Base-by-base conservation (phyloP, 257 asterid genomes). In the Ajuga chamaepitys region DNA sequence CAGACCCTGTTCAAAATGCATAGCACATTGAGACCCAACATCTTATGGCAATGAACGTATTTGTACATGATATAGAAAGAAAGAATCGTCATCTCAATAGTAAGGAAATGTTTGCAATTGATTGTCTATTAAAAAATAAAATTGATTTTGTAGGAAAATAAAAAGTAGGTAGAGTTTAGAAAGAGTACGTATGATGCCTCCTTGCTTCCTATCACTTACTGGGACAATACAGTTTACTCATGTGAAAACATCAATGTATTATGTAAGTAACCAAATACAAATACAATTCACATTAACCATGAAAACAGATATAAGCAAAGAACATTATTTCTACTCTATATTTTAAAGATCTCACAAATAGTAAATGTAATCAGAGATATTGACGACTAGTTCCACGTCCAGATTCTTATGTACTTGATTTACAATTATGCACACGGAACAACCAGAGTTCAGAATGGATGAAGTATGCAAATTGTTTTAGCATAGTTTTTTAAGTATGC, bases 1-100 rank as follows among this genome's bases (percentile, higher is more conserved):
- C 42, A 91, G 87, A 54, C 96, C 98, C 98, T 91, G 95, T 68
- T 37, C 46, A 68, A 30, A n/a, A 62, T 57, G 9, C 20, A 64
- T 67, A 64, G 40, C 14, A 50, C 20, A 28, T 14, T 22, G 3
- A 53, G 44, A 34, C 5, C 34, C 24, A 35, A 34, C 1, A 44
- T 18, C 5, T 11, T n/a, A n/a, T 16, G 16, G 32, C 32, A 21
- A 11, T 28, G 11, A 50, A 21, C 22, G 14, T 4, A 50, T 21
- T 26, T 0, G 40, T 2, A 53, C 1, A 51, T 51, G 17, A 26
- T 26, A 26, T n/a, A 1, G 13, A 9, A 6, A 11, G n/a, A 8
- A 7, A 53, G 38, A 25, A 54, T 30, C 34, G 2, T 28, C 37
- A 30, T 30, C 37, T 30, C 37, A 30, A 30, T 1, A n/a, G n/a